Evolutionary conservation across 2,329 filamentous ascomycete species (phyloP), one percentile per base, ranked within the genome.

Genomic region (Clonostachys rosea): DNA sequence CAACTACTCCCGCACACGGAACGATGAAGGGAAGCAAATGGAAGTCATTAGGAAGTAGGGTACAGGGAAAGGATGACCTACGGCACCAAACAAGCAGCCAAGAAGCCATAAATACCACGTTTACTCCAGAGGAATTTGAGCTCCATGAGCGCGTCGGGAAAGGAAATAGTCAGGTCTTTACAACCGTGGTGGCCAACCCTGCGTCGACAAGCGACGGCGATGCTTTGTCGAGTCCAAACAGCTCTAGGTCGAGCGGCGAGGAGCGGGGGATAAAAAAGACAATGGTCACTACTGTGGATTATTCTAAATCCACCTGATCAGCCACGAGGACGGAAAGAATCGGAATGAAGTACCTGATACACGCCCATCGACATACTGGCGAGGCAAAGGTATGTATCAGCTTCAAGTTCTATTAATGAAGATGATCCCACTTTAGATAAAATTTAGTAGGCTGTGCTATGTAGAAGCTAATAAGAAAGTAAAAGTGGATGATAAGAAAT

Each of bases 21-120:
- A 58, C 55, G 8, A 20, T 54, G 4, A 57, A 52, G 14, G 48
- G 52, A 1, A 57, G 49, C 14, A 59, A 57, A 36, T 57, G 58
- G 59, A 55, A 56, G 13, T 40, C 51, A 2, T 36, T 62, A 17
- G 54, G 51, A 8, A 56, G 54, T 24, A 53, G 55, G 13, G 48
- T 52, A n/a, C 50, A 50, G 10, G 49, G 46, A 3, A 49, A 42
- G n/a, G 52, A 54, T 5, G 47, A 47, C 18, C 20, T 20, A 33
- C 42, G n/a, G n/a, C n/a, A n/a, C n/a, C n/a, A 63, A 17, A 52
- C 59, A 8, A 58, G 59, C 48, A 62, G 60, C 37, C 59, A 62
- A 41, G 55, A 54, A 40, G 56, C 53, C 3, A 61, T 64, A 44
- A 63, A 58, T 18, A 17, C 52, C 2, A 50, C 37, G 16, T 24